These are phyloP conservation scores for Dovyalis caffra DNA, from an alignment of 345 rosid genomes.

Conservation along the genomic window DNA sequence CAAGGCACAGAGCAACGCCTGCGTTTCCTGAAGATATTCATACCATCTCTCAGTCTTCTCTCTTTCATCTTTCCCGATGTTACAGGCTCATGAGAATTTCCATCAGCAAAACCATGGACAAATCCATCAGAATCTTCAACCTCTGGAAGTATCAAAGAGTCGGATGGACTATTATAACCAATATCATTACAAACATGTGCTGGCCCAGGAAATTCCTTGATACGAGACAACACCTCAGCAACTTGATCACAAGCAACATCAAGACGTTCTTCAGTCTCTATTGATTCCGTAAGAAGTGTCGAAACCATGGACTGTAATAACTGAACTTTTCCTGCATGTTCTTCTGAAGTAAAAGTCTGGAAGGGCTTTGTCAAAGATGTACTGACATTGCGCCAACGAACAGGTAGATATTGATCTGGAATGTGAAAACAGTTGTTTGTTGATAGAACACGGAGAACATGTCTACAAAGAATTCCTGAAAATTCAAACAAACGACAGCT, in stretches of 20 bases:
- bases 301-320: conserved; percentile 49
- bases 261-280: conserved; percentile 48
- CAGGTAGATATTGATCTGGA: conserved; percentile 46
- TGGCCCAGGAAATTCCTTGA: conserved; percentile 42
- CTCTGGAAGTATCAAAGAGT: conserved; percentile 42
- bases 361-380: conserved; percentile 16
- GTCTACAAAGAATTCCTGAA: conserved; percentile 59
- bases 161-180: conserved; percentile 37
- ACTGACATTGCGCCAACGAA: conserved; percentile 34
- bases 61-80: conserved; percentile 43
- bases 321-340: conserved; percentile 36
- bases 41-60: conserved; percentile 41
- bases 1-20: conserved; percentile 45
- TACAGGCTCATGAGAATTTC: conserved; percentile 32
- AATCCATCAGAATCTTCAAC: conserved; percentile 53
- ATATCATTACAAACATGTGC: conserved; percentile 27
- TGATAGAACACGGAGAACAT: conserved; percentile 53
- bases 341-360: conserved; percentile 23
- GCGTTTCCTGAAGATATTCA: conserved; percentile 34
- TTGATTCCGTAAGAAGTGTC: conserved; percentile 41
- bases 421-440: conserved; percentile 56
- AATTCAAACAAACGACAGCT: conserved; percentile 53
- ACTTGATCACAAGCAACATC: conserved; percentile 53
- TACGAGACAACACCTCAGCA: conserved; percentile 31
- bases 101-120: conserved; percentile 36